phyloP scores from a whole-genome alignment of 495 filamentous ascomycete genomes.

The Penicillium herquei region DNA sequence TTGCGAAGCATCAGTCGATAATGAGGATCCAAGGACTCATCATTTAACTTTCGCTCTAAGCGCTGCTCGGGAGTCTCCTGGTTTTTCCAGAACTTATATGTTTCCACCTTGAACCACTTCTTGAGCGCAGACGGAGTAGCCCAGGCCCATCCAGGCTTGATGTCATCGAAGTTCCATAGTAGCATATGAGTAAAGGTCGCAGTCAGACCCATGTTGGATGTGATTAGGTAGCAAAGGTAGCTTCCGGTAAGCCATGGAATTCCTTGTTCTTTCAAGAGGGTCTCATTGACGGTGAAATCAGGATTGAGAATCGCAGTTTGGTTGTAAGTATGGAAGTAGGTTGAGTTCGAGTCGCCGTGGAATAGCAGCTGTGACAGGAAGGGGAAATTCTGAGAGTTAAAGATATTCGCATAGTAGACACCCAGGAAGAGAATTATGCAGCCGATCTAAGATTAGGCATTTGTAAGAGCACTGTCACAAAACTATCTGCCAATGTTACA shows the following conservation, averaged over 20 bases:
- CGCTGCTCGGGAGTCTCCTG: not conserved
- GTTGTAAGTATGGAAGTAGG: constrained; percentile 14
- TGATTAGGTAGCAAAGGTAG: constrained; percentile 40
- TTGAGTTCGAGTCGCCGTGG: constrained; percentile 20
- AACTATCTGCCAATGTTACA: not conserved
- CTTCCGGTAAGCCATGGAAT: constrained; percentile 39
- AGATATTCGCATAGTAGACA: constrained; percentile 47
- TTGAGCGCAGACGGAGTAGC: not conserved
- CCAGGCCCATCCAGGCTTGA: constrained; percentile 30
- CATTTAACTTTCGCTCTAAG: not conserved
- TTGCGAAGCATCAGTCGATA: not conserved
- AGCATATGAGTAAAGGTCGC: constrained; percentile 39
- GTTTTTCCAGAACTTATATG: not conserved
- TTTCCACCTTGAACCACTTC: not conserved
- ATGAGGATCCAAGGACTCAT: not conserved
- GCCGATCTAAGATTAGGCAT: constrained; percentile 13
- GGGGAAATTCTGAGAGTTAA: constrained; percentile 45
- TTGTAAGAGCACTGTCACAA: not conserved
- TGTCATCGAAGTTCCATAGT: constrained; percentile 34
- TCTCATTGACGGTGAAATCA: constrained; percentile 29
- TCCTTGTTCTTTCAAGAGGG: constrained; percentile 26
- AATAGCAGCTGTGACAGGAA: constrained; percentile 44
- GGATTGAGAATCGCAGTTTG: constrained; percentile 30
- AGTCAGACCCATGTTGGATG: constrained; percentile 41
- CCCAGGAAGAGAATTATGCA: constrained; percentile 39